phyloP scores from a whole-genome alignment of 805 yeast genomes.

The Barnettozyma wickerhamii region DNA sequence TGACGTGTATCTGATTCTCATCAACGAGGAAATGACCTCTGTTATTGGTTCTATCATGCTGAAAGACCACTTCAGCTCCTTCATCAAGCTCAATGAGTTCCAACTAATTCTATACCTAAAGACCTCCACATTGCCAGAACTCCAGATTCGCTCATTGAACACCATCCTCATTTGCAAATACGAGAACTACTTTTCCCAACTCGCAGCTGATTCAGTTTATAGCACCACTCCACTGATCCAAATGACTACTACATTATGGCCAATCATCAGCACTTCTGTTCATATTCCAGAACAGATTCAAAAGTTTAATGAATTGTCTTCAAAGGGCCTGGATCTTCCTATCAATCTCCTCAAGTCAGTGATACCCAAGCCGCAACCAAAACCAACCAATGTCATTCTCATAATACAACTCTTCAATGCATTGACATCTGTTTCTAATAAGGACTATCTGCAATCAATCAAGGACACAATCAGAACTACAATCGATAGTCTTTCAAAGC shows the following conservation, averaged over 20 bases:
- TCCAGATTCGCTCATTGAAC: constrained; percentile 31
- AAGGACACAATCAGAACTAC: constrained; percentile 25
- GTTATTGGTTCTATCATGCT: constrained; percentile 40
- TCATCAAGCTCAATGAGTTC: constrained; percentile 23
- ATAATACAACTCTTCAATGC: constrained; percentile 38
- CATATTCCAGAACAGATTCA: constrained; percentile 36
- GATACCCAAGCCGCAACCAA: constrained; percentile 35
- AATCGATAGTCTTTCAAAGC: constrained; percentile 26
- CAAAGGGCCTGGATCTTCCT: constrained; percentile 40
- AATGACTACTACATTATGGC: constrained; percentile 50
- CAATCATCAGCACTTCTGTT: constrained; percentile 29
- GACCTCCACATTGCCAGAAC: constrained; percentile 40
- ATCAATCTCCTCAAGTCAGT: constrained; percentile 33
- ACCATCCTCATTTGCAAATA: constrained; percentile 37
- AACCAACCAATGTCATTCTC: constrained; percentile 39
- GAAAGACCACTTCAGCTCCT: constrained; percentile 32
- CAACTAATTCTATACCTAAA: constrained; percentile 34
- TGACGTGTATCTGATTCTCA: constrained; percentile 25
- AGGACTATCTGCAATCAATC: constrained; percentile 27
- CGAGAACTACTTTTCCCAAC: constrained; percentile 28
- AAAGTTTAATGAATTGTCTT: constrained; percentile 32
- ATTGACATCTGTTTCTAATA: constrained; percentile 21
- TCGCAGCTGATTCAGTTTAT: constrained; percentile 5
- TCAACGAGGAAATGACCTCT: constrained; percentile 17
- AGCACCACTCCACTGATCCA: constrained; percentile 35